Base-by-base conservation (phyloP, 1,284 basidiomycete genomes). In the Trametes polyzona region DNA sequence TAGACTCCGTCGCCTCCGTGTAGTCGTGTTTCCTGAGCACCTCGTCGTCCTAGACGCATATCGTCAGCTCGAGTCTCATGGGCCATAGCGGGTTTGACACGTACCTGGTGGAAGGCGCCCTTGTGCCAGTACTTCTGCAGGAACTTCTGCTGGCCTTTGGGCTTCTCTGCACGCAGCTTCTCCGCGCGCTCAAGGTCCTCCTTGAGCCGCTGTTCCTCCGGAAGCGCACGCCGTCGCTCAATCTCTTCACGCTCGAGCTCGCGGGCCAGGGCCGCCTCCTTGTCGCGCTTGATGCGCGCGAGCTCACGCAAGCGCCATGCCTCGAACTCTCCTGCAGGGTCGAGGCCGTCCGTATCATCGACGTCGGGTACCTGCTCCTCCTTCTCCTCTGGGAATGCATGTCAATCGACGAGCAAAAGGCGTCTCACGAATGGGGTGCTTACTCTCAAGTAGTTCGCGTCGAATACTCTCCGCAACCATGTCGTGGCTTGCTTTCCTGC, bases 91-190 rank as follows among this genome's bases (percentile, higher is more conserved):
- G n/a, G n/a, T n/a, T n/a, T n/a, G n/a, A n/a, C n/a, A 71, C 78
- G 23, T 58, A 90, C 93, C 82, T 93, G 93, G 74, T 97, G 95
- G 81, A 99, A 99, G 57, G 95, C 96, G 67, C 97, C 97, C 76
- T 98, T 98, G 79, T 99, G 97, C 86, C 95, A 98, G 73, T 98
- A 99, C 76, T 97, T 98, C 73, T 99, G 95, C 67, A 98, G 74
- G 77, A 99, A 98, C 67, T 88, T 92, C 72, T 95, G 92, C 61
- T 92, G 81, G 2, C 93, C 94, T 66, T 94, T 90, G 1, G 90
- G 87, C 74, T 96, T 95, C 51, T 90, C 88, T 53, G 88, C 87
- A 51, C 96, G 80, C 36, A 84, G 79, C 70, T 90, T 84, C 61
- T 93, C 82, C 2, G 95, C 96, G 42, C 81, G 85, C 71, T 92